Evolutionary conservation across 2,329 filamentous ascomycete genomes (phyloP).

Genomic region (Elsinoe perseae): DNA sequence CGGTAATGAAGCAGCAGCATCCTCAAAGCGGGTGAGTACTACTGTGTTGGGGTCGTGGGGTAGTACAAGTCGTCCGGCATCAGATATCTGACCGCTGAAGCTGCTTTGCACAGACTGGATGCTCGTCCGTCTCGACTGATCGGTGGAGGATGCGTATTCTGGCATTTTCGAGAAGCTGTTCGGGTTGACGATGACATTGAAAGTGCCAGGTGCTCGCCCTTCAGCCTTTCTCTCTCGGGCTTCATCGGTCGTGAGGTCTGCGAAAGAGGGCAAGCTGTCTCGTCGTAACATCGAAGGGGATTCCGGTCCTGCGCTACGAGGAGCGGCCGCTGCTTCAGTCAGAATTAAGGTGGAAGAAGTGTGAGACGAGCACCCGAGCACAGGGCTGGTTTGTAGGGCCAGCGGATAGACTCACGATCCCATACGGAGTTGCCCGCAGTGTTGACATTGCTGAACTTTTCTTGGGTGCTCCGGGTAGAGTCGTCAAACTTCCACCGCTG

Average conservation of each 20-base stretch:
- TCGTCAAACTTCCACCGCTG: constrained; percentile 40
- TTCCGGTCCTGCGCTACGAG: not conserved
- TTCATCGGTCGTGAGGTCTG: constrained; percentile 47
- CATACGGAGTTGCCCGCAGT: constrained; percentile 47
- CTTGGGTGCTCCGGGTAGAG: constrained; percentile 28
- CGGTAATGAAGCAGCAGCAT: constrained; percentile 25
- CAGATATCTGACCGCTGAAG: constrained; percentile 4
- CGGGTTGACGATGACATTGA: constrained; percentile 48
- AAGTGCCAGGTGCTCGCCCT: constrained; percentile 45
- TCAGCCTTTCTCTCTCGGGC: constrained; percentile 52
- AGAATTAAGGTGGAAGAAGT: not conserved
- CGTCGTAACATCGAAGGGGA: constrained; percentile 22
- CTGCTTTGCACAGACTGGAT: constrained; percentile 14
- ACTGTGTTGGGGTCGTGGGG: constrained; percentile 41
- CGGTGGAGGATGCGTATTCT: constrained; percentile 36
- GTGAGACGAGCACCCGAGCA: not conserved
- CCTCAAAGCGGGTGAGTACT: constrained; percentile 45
- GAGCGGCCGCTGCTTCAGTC: not conserved
- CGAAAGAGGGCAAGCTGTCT: constrained; percentile 49
- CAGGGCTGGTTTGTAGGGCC: not conserved
- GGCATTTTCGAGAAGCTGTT: constrained; percentile 46
- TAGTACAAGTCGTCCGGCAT: not conserved
- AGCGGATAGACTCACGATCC: constrained; percentile 43
- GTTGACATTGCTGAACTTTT: constrained; percentile 38
- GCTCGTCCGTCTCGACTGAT: constrained; percentile 3